Base-by-base conservation (phyloP, 148 eudicot species). In the Tetragonia tetragonoides region DNA sequence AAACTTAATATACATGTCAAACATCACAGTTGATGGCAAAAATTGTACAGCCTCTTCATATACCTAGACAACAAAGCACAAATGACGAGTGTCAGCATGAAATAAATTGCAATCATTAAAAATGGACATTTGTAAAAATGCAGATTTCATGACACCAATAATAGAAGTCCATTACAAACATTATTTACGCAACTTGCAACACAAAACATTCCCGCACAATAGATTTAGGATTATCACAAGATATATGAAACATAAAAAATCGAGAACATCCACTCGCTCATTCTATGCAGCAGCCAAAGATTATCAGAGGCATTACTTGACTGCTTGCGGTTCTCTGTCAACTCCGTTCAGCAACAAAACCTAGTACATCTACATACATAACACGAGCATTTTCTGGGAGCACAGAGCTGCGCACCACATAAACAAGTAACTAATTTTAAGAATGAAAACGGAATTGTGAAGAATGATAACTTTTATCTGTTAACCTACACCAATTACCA, bases 41-140 rank as follows among this genome's bases (percentile, higher is more conserved):
- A 66, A 51, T 38, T 81, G 67, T 68, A 89, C 66, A 77, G 92
- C 98, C 79, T 89, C 91, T 71, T 92, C 95, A 86, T 89, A 94
- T 56, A 94, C 88, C 98, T 94, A 78, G 41, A 80, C 65, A 38
- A 7, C 37, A 21, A 40, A 16, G 5, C 41, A 70, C 20, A 42
- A 23, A 47, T 3, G 20, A 70, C 20, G 24, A 23, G 37, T 3
- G 20, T 63, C 10, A 51, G 75, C 38, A 61, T 47, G 56, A 10
- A 14, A 83, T 53, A 76, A 70, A 74, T 69, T 69, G 40, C 62
- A 59, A 20, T 59, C 0, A 54, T 28, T 10, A 17, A 54, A 17
- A 59, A 59, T 18, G 23, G 62, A 59, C 16, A 10, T 10, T 10
- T 53, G 38, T 12, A 11, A 11, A 2, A 41, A 71, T 51, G n/a